Base-by-base conservation (phyloP, 2,329 filamentous ascomycete species). In the Trichoderma asperellum region DNA sequence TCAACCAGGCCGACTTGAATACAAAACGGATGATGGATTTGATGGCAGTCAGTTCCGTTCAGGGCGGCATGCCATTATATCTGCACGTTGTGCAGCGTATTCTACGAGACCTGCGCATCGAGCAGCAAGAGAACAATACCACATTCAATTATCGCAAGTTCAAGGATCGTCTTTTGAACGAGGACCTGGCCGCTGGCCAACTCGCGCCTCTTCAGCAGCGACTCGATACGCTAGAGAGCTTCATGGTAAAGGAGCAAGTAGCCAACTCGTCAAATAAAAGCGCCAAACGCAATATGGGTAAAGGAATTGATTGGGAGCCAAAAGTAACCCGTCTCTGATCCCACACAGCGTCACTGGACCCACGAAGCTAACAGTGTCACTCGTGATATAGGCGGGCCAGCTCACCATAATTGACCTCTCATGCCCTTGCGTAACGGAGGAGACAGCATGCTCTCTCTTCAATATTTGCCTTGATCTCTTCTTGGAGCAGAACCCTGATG, bases 361-460 rank as follows among this genome's bases (percentile, higher is more conserved):
- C 56, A 4, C 14, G 21, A 55, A 10, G 27, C 55, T 64, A 0
- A 57, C 2, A 10, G 21, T 27, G 27, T 58, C 3, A 43, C 47
- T 24, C 52, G 1, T 10, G 10, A 40, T 29, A 40, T 47, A 77
- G 72, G 61, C 75, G 7, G 77, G 79, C 4, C 77, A 78, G 40
- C 74, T 83, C 8, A 83, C 80, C 5, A 79, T 83, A 24, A 74
- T 94, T 6, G 92, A 96, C 73, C 80, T 96, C 0, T 92, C 88
- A 0, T 92, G 91, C 75, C 89, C 91, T 0, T 93, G 90, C 72
- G 82, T 94, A 5, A 89, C 89, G 0, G 77, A 87, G 0, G 86
- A 89, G 29, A 88, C 86, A 47, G 91, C 91, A 0, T 95, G 92
- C 74, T 83, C 87, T 0, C 80, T 95, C 0, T 95, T 95, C 78